Evolutionary conservation across 148 eudicot genomes (phyloP), one percentile per base, ranked within the genome.

Genomic region (Rhododendron mucronatum): DNA sequence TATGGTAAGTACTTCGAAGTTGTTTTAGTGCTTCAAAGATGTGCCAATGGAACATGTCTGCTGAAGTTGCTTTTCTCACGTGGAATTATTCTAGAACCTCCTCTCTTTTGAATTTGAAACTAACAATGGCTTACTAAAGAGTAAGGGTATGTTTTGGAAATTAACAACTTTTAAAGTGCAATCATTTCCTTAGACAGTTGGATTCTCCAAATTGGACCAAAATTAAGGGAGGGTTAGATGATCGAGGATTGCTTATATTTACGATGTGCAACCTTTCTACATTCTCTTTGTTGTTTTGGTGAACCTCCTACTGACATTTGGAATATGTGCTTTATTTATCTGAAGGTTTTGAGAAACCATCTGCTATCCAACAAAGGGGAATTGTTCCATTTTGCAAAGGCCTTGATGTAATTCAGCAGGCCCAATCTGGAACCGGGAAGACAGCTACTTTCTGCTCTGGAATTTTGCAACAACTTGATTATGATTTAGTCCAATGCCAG

Each of bases 371-470:
- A 78, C 95, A 93, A 79, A 88, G 92, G 83, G 93, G 95, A 35
- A 93, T 93, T 28, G 95, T 93, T 61, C 95, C 95, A 5, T 93
- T 93, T 71, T 85, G 89, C 88, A 91, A 89, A 77, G 95, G 92
- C 21, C 92, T 91, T 84, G 93, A 93, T 89, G 92, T 91, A 12
- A 93, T 91, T 63, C 93, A 93, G 37, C 95, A 93, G 81, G 95
- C 95, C 23, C 93, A 93, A 21, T 93, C 95, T 74, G 95, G 93
- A 35, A 93, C 95, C 7, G 95, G 95, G 12, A 93, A 93, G 81
- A 91, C 93, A 5, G 95, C 92, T 12, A 93, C 95, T 51, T 93
- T 93, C 89, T 93, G 95, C 92, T 93, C 93, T 39, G 95, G 95
- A 23, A 87, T 93, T 78, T 81, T 93, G 50, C 95, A 93, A 87